Evolutionary conservation across 148 eudicot genomes (phyloP).

Genomic region (Spergularia marina): DNA sequence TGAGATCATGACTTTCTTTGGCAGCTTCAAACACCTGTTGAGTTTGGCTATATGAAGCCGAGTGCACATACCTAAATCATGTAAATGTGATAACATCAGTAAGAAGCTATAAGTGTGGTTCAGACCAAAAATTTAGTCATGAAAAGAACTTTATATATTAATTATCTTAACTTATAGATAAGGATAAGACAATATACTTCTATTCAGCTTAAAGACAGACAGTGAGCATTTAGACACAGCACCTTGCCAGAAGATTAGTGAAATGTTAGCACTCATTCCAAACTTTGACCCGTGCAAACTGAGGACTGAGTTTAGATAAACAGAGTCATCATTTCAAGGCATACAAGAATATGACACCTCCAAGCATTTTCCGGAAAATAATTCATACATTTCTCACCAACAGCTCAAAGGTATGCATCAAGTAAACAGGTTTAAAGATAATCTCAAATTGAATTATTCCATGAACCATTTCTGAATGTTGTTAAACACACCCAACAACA

Average conservation of each 20-base stretch:
- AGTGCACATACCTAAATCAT: constrained; percentile 64
- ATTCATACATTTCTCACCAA: background rate
- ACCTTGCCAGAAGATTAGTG: background rate
- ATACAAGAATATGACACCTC: no score
- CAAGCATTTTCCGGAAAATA: background rate
- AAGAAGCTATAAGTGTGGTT: background rate
- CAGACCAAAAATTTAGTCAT: background rate
- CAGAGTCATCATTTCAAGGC: no score
- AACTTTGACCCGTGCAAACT: background rate
- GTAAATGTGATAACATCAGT: constrained; percentile 9
- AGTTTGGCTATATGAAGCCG: constrained; percentile 66
- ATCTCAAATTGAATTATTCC: background rate
- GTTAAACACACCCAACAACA: no score
- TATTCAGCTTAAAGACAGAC: constrained; percentile 4
- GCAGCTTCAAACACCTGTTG: constrained; percentile 86
- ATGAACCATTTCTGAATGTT: background rate
- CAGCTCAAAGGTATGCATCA: background rate
- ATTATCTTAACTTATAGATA: background rate
- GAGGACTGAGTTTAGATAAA: background rate
- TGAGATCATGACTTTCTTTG: constrained; percentile 77
- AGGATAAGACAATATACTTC: background rate
- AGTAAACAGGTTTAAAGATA: background rate
- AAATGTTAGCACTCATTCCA: background rate
- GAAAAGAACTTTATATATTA: background rate
- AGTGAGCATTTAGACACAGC: background rate